phyloP scores from a whole-genome alignment of 495 filamentous ascomycete species.

The Hypoxylon perforatum region DNA sequence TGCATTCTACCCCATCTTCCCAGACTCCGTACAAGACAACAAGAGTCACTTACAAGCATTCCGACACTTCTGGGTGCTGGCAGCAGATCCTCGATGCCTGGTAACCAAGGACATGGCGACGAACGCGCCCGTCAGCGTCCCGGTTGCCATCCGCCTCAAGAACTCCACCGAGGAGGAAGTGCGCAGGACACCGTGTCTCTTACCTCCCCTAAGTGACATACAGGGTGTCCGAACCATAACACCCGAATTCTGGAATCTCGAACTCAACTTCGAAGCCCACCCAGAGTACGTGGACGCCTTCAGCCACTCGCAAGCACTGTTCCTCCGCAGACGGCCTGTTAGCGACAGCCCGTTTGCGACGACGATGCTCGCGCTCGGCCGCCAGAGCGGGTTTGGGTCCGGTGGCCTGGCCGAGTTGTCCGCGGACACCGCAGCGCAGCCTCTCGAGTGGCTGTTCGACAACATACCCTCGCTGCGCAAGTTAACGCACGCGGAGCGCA shows the following conservation, averaged over 20 bases:
- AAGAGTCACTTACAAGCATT: constrained; percentile 95
- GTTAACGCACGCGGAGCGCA: constrained; percentile 80
- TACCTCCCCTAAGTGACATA: constrained; percentile 82
- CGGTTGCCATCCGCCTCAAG: constrained; percentile 64
- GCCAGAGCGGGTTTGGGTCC: constrained; percentile 47
- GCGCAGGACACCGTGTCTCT: constrained; percentile 76
- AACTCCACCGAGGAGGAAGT: constrained; percentile 57
- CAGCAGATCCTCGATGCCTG: constrained; percentile 88
- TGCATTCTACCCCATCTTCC: constrained; percentile 94
- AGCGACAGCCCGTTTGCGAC: constrained; percentile 78
- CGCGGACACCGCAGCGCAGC: constrained; percentile 44
- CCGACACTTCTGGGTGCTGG: constrained; percentile 96
- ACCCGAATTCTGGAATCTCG: constrained; percentile 85
- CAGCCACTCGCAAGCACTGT: constrained; percentile 77
- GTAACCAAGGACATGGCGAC: constrained; percentile 86
- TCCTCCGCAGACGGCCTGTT: constrained; percentile 80
- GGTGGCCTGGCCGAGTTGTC: constrained; percentile 32
- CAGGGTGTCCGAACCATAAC: constrained; percentile 72
- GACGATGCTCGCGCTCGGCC: constrained; percentile 73
- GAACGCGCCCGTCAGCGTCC: constrained; percentile 77
- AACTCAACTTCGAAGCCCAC: constrained; percentile 79
- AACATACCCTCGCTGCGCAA: constrained; percentile 62
- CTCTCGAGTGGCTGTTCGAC: constrained; percentile 82
- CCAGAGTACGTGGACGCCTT: constrained; percentile 76
- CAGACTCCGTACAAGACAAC: constrained; percentile 88